phyloP scores from a whole-genome alignment of 768 basidiomycete genomes.

The Mycena latifolia region DNA sequence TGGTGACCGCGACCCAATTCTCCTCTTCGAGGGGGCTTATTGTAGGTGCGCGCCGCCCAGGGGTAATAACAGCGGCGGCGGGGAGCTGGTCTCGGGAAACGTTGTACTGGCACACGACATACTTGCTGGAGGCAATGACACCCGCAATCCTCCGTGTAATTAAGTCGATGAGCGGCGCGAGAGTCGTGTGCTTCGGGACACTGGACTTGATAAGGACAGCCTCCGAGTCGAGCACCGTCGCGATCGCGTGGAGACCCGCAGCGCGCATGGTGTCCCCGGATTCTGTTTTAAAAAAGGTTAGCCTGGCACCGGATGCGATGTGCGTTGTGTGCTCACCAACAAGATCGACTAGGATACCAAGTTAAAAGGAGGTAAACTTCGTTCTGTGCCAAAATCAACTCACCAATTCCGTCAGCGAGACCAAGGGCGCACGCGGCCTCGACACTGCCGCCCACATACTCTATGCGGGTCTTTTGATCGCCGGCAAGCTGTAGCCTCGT shows the following conservation, averaged over 20 bases:
- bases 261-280: slow-evolving; percentile 99
- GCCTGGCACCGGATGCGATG: neutral
- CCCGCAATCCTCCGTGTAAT: slow-evolving; percentile 93
- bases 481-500: slow-evolving; percentile 64
- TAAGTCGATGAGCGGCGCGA: slow-evolving; percentile 76
- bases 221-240: slow-evolving; percentile 87
- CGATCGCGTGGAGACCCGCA: slow-evolving; percentile 94
- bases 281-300: slow-evolving; percentile 61
- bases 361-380: slow-evolving; percentile 4
- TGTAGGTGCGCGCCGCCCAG: slow-evolving; percentile 91
- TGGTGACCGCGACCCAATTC: slow-evolving; percentile 91
- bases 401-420: slow-evolving; percentile 96
- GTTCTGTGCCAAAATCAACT: slow-evolving; percentile 7
- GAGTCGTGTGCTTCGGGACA: slow-evolving; percentile 69
- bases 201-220: slow-evolving; percentile 93
- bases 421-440: slow-evolving; percentile 98
- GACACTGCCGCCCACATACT: slow-evolving; percentile 97
- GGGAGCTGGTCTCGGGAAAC: slow-evolving; percentile 71
- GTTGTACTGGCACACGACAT: slow-evolving; percentile 95
- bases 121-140: slow-evolving; percentile 88
- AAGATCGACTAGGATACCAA: slow-evolving; percentile 78
- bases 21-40: slow-evolving; percentile 86
- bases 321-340: slow-evolving; percentile 72
- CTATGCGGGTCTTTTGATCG: slow-evolving; percentile 80
- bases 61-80: slow-evolving; percentile 79